Evolutionary conservation across 371 early-diverging fungal genomes (phyloP), one percentile per base, ranked within the genome.

Genomic region (Rhizomucor pusillus): DNA sequence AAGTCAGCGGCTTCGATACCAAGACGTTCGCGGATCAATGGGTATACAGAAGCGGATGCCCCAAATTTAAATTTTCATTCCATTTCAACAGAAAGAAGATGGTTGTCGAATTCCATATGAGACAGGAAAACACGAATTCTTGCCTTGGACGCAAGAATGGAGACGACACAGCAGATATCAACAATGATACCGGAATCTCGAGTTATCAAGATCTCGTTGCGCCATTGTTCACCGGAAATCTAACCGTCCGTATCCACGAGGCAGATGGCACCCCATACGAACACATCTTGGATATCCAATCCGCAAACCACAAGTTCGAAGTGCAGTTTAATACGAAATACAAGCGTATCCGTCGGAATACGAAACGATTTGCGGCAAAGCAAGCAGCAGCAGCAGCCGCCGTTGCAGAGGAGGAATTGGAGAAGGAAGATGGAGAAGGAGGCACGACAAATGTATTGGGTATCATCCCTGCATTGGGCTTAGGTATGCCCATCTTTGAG

Each of bases 291-390:
- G 87, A 89, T 41, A 89, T 98, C 36, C 88, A 90, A 33, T 90
- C 90, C 20, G 53, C 58, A 16, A 59, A 73, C n/a, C 84, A 93
- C 60, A 82, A 85, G 45, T 93, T 90, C 56, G 94, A 96, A 60
- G 89, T 98, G 6, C 90, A 87, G 52, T 98, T 94, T 71, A 93
- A 98, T 66, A 95, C 97, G 12, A 95, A 95, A 66, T 95, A 96
- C 68, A 95, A 96, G 77, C 90, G 96, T 62, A 93, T 92, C 60
- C 81, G 93, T 20, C 82, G 93, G 34, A 89, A 85, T 60, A 92
- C 90, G 4, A 90, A 90, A 56, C 76, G 90, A 44, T 91, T 91
- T 69, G 81, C 86, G 52, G 82, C 85, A 47, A 85, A 89, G 37
- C 90, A 89, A 71, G 83, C 88, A 11, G 88, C 88, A 5, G 90